A percentile compares a stretch with the other conserved stretches of the same genome.
phyloP scores from a whole-genome alignment of 2,329 filamentous ascomycete species.

The Xylaria sp. region DNA sequence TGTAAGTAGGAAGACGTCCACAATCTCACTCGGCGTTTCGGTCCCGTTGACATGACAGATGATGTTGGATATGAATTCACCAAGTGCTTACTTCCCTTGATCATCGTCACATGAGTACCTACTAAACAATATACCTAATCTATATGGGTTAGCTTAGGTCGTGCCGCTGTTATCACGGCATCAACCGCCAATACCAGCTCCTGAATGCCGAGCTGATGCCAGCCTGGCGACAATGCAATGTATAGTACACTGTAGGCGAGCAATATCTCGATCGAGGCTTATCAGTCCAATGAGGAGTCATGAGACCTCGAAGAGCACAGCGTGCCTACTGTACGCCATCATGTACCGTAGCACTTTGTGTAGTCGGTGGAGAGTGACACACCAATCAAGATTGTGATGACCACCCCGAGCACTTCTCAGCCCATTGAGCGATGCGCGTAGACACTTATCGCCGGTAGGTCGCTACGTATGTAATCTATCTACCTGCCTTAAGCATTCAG shows the following conservation, averaged over 20 bases:
- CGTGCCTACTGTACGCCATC: conserved; percentile 16
- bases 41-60: conserved; percentile 9
- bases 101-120: conserved; percentile 27
- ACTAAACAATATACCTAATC: conserved; percentile 21
- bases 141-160: conserved; percentile 17
- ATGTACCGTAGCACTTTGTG: conserved; percentile 33
- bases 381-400: conserved; percentile 30
- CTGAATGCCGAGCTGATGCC: conserved; percentile 36
- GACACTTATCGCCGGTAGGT: conserved; percentile 7
- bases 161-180: conserved; percentile 29
- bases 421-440: conserved; percentile 20
- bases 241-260: conserved; percentile 18
- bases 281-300: conserved; percentile 34
- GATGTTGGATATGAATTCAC: conserved; percentile 10
- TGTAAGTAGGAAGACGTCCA: background rate
- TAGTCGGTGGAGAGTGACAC: conserved; percentile 28
- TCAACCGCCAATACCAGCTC: conserved; percentile 31
- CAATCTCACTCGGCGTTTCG: conserved; percentile 16
- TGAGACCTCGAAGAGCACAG: conserved; percentile 5
- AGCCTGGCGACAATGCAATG: conserved; percentile 26
- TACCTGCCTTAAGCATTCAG: conserved; percentile 35
- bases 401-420: conserved; percentile 30
- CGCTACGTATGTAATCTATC: conserved; percentile 5
- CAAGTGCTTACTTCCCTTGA: conserved; percentile 26
- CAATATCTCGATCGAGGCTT: conserved; percentile 31